These are phyloP conservation scores for Colletotrichum sp. DNA, from an alignment of 2,329 filamentous ascomycete species.

Conservation along the genomic window DNA sequence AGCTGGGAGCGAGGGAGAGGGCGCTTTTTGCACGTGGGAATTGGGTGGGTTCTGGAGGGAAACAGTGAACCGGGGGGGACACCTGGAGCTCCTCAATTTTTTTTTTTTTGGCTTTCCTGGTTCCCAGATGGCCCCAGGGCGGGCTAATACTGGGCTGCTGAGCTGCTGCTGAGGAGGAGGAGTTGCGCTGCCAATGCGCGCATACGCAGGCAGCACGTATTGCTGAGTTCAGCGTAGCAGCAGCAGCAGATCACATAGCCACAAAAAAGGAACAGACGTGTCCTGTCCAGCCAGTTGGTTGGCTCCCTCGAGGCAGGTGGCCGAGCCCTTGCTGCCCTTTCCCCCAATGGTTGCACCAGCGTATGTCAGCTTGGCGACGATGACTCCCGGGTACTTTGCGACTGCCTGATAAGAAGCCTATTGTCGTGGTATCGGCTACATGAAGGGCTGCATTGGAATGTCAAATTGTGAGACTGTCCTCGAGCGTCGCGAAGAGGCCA, in stretches of 20 bases:
- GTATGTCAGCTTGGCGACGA: conserved; percentile 6
- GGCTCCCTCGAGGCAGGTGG: not conserved
- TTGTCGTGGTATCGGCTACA: not conserved
- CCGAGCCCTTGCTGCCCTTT: not conserved
- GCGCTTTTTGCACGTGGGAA: conserved; percentile 21
- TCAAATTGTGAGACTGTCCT: not conserved
- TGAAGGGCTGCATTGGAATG: not conserved
- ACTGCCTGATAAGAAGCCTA: not conserved
- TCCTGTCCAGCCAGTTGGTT: not conserved
- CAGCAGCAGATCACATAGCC: not conserved
- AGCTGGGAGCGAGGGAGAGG: conserved; percentile 11
- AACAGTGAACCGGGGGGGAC: conserved; percentile 9
- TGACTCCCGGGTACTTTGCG: not conserved
- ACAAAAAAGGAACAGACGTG: not conserved
- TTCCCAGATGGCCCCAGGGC: not conserved
- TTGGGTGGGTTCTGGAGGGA: conserved; percentile 14
- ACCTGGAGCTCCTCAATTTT: conserved; percentile 10
- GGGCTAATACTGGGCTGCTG: not conserved
- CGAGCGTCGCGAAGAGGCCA: not conserved
- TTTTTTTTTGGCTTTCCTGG: not conserved
- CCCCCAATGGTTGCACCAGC: conserved; percentile 2
- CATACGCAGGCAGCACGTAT: not conserved
- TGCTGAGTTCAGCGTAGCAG: not conserved
- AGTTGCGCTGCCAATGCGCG: not conserved
- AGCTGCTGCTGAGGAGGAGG: not conserved